Evolutionary conservation across 2,329 filamentous ascomycete genomes (phyloP).

Genomic region (Allantophomopsis lycopodina): DNA sequence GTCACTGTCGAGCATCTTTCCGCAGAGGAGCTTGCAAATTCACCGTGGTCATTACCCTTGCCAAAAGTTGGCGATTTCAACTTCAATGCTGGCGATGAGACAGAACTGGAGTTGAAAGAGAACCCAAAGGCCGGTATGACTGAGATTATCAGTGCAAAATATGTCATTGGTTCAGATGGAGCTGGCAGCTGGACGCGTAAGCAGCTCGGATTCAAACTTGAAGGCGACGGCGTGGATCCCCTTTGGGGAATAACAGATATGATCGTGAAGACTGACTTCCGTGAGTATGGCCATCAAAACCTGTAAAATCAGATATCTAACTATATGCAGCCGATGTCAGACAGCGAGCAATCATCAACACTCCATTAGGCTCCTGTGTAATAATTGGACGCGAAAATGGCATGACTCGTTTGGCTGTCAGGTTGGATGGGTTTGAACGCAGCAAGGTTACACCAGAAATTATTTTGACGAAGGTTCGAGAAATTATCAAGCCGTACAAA

Average conservation of each 20-base stretch:
- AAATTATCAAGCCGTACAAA: constrained; percentile 53
- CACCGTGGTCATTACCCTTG: constrained; percentile 19
- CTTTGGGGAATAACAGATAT: constrained; percentile 34
- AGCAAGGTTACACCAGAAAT: constrained; percentile 48
- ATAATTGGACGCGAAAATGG: too few relatives aligned
- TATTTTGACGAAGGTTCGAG: constrained; percentile 48
- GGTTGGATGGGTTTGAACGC: constrained; percentile 29
- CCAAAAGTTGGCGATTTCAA: constrained; percentile 25
- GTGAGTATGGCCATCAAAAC: constrained; percentile 12
- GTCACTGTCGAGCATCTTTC: constrained; percentile 41
- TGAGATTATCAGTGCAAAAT: constrained; percentile 39
- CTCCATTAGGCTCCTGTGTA: too few relatives aligned
- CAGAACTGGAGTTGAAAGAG: constrained; percentile 37
- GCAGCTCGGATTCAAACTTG: constrained; percentile 39
- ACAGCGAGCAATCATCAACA: constrained; percentile 22
- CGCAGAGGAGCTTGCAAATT: constrained; percentile 30
- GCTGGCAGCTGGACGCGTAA: constrained; percentile 52
- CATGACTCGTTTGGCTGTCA: too few relatives aligned
- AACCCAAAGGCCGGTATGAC: constrained; percentile 22
- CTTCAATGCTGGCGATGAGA: constrained; percentile 37
- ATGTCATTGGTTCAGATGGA: constrained; percentile 53
- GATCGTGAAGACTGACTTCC: constrained; percentile 40
- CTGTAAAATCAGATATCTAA: constrained; percentile 5
- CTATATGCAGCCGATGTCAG: constrained; percentile 33
- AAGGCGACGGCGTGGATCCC: constrained; percentile 21